A percentile compares a stretch with the other conserved stretches of the same genome.
Evolutionary conservation across 768 basidiomycete species (phyloP).

Genomic region (Russula foetens): DNA sequence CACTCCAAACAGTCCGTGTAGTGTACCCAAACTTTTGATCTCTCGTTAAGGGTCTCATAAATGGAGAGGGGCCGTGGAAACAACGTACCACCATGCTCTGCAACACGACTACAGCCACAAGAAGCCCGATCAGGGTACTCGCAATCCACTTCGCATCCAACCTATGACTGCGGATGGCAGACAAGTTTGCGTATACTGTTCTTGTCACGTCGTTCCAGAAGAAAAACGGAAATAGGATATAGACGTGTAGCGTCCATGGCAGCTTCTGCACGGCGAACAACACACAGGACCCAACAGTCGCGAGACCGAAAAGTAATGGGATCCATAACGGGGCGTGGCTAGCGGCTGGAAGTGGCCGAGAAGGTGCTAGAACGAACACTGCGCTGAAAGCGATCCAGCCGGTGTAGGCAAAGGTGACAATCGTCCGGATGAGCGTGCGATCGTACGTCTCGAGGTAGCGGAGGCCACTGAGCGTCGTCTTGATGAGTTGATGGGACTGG

Average conservation of each 20-base stretch:
- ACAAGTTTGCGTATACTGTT: background rate
- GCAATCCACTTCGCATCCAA: background rate
- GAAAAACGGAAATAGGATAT: conserved; percentile 65
- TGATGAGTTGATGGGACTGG: conserved; percentile 44
- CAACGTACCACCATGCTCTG: conserved; percentile 66
- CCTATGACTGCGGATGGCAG: background rate
- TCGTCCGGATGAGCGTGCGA: conserved; percentile 55
- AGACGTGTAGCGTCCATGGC: conserved; percentile 68
- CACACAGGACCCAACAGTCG: conserved; percentile 35
- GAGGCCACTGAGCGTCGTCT: conserved; percentile 48
- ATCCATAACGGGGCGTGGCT: background rate
- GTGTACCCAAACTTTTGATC: conserved; percentile 55
- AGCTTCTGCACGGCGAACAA: conserved; percentile 56
- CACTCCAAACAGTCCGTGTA: conserved; percentile 61
- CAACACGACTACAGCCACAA: conserved; percentile 37
- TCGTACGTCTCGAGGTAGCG: conserved; percentile 77
- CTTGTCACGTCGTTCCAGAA: conserved; percentile 57
- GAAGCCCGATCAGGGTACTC: conserved; percentile 23
- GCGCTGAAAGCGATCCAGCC: conserved; percentile 73
- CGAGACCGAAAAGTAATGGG: conserved; percentile 21
- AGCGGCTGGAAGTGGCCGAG: conserved; percentile 11
- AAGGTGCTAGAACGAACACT: conserved; percentile 44
- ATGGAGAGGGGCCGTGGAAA: background rate
- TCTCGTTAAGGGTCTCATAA: background rate
- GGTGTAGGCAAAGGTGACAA: conserved; percentile 64